A percentile compares a stretch with the other conserved stretches of the same genome.
Conservation (phyloP, 2,329 filamentous ascomycete species). For the Alternaria conjuncta region DNA sequence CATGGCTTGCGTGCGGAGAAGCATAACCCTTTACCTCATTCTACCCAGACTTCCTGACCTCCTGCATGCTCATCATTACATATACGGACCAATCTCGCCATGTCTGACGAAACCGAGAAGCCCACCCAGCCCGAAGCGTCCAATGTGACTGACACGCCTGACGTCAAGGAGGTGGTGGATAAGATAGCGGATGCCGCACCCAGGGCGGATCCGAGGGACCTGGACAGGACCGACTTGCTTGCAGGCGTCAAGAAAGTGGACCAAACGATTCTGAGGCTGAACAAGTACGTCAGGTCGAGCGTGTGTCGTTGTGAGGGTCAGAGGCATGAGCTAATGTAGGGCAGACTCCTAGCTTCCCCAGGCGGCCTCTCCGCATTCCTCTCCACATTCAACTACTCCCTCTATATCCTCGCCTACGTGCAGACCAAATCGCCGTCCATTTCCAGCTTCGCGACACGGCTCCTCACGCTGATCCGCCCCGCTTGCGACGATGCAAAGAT, state of each 20-base stretch:
- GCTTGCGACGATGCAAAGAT: conserved; percentile 34
- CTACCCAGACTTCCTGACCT: conserved; percentile 20
- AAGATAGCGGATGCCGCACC: conserved; percentile 31
- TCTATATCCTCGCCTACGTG: conserved; percentile 54
- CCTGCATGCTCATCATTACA: conserved; percentile 5
- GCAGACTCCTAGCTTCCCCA: conserved; percentile 52
- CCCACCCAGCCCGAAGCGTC: conserved; percentile 46
- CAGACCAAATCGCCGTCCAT: conserved; percentile 49
- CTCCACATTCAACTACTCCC: conserved; percentile 56
- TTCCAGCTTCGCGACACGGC: conserved; percentile 30
- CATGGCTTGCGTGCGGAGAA: conserved; percentile 22
- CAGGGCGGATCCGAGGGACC: conserved; percentile 19
- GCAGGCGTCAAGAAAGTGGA: conserved; percentile 46
- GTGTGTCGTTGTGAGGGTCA: background rate
- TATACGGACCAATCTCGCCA: conserved; percentile 18
- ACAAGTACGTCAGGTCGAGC: conserved; percentile 45
- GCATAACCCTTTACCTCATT: conserved; percentile 14
- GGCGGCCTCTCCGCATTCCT: conserved; percentile 55
- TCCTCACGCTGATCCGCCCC: conserved; percentile 44
- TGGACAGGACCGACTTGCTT: conserved; percentile 26
- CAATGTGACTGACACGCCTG: conserved; percentile 3
- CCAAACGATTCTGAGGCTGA: conserved; percentile 50
- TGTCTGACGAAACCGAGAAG: conserved; percentile 43
- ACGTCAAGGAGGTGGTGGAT: conserved; percentile 34
- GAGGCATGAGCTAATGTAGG: conserved; percentile 5